A percentile compares a stretch with the other conserved stretches of the same genome.
Conservation (phyloP, 2,329 filamentous ascomycete species). For the Pestalotiopsis sp. region DNA sequence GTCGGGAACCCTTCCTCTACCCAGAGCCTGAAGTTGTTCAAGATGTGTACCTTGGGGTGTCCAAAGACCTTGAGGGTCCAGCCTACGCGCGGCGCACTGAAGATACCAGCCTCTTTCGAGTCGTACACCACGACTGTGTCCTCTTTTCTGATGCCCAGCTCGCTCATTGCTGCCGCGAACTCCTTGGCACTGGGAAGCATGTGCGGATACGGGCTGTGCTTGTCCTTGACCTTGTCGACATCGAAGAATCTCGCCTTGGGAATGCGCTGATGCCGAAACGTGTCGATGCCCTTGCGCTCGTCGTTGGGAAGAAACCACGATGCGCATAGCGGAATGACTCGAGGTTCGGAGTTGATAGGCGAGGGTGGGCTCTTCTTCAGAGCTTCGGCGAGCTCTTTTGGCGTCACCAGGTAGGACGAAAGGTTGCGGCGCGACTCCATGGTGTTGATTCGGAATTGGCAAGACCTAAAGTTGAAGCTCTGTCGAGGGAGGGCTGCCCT, state of each 20-base stretch:
- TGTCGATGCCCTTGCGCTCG: conserved; percentile 76
- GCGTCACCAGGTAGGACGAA: conserved; percentile 84
- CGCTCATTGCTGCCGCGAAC: conserved; percentile 87
- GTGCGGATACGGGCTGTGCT: conserved; percentile 87
- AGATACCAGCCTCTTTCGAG: conserved; percentile 86
- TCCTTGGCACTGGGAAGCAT: conserved; percentile 85
- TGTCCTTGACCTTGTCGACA: conserved; percentile 88
- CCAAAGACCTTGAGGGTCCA: conserved; percentile 95
- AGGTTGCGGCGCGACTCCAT: conserved; percentile 57
- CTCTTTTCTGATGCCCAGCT: conserved; percentile 82
- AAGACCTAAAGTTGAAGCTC: conserved; percentile 26
- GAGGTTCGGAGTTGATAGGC: conserved; percentile 78
- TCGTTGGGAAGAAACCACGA: conserved; percentile 98
- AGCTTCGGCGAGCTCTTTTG: conserved; percentile 78
- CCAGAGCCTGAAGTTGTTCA: conserved; percentile 98
- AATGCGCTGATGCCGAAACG: conserved; percentile 82
- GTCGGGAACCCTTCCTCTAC: conserved; percentile 80
- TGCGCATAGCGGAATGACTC: conserved; percentile 87
- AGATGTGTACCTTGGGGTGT: conserved; percentile 82
- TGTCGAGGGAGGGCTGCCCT: conserved; percentile 42
- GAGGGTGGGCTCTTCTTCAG: conserved; percentile 81
- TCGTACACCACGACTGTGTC: conserved; percentile 96
- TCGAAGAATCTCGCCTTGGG: conserved; percentile 95
- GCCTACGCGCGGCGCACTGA: conserved; percentile 88
- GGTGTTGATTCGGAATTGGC: conserved; percentile 32